Evolutionary conservation across 352 stramenopile genomes (phyloP), one percentile per base, ranked within the genome.

Genomic region (Elongisporangium senticosum): DNA sequence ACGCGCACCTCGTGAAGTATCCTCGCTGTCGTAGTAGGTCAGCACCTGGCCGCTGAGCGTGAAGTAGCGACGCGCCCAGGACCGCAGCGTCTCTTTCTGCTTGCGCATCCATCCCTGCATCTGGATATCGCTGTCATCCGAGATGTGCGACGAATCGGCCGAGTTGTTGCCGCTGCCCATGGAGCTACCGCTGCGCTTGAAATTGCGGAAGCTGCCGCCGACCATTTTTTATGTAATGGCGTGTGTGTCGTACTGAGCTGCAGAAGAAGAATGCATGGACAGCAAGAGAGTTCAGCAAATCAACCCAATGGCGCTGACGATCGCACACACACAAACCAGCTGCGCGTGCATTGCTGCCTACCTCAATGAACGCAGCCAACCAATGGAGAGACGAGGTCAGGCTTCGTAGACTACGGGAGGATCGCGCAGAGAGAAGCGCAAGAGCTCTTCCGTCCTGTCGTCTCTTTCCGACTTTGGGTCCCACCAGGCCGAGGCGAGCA

Each of bases 21-120:
- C 77, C 56, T 92, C 82, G 59, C 82, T 92, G 62, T 92, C 82
- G 61, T 84, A 92, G 69, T 92, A 92, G 11, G 82, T 89, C 13
- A 92, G 61, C 55, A 75, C 61, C 56, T 87, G 87, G 51, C 79
- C 82, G 52, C 67, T 84, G 28, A 92, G 75, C 43, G 76, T 85
- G 62, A 92, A 92, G 64, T 88, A 92, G 33, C 82, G 72, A 6
- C 75, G 74, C 50, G 69, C 69, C 79, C 79, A 91, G 14, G 74
- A 87, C 26, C 77, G 77, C 62, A 87, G 67, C 59, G 82, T 87
- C 57, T 88, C 77, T 62, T 92, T 92, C 67, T 92, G 82, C 62
- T 92, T 92, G 28, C 77, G 74, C 82, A 92, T 92, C 82, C 82
- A 92, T 26, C 82, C 82, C 58, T 88, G 78, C 79, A 92, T 90